Evolutionary conservation across 2,329 filamentous ascomycete species (phyloP).

Genomic region (Neonectria faginata): DNA sequence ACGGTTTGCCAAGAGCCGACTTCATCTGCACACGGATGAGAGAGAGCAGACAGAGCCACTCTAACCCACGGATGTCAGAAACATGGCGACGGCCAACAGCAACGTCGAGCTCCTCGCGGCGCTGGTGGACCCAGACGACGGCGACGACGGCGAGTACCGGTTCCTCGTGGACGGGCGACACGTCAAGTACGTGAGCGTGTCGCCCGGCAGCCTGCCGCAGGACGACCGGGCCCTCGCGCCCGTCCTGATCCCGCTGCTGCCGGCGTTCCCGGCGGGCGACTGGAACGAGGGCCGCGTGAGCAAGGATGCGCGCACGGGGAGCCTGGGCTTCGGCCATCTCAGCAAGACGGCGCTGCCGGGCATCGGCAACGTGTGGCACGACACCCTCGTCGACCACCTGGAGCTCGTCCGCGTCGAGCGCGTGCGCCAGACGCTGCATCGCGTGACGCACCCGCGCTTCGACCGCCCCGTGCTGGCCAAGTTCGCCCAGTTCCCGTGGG

Average conservation of each 20-base stretch:
- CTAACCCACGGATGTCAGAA: not conserved
- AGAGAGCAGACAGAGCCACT: slow-evolving; percentile 2
- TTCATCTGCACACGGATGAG: not conserved
- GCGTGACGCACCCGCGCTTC: slow-evolving; percentile 42
- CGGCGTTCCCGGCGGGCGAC: slow-evolving; percentile 52
- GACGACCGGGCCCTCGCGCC: slow-evolving; percentile 51
- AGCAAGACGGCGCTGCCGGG: slow-evolving; percentile 45
- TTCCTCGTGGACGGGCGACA: slow-evolving; percentile 51
- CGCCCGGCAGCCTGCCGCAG: slow-evolving; percentile 47
- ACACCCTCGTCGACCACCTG: slow-evolving; percentile 49
- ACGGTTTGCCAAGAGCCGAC: not conserved
- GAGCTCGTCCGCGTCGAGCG: slow-evolving; percentile 43
- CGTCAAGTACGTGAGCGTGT: slow-evolving; percentile 57
- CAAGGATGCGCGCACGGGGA: slow-evolving; percentile 39
- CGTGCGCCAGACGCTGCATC: slow-evolving; percentile 46
- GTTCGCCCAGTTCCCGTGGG: slow-evolving; percentile 47
- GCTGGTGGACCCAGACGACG: slow-evolving; percentile 41
- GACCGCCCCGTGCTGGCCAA: slow-evolving; percentile 41
- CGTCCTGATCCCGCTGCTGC: slow-evolving; percentile 49
- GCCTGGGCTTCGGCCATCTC: slow-evolving; percentile 45
- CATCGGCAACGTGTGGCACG: slow-evolving; percentile 52
- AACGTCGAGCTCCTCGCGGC: slow-evolving; percentile 44
- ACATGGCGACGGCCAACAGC: slow-evolving; percentile 16
- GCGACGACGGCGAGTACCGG: slow-evolving; percentile 52
- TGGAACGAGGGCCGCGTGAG: slow-evolving; percentile 56